These are phyloP conservation scores for Fragilariopsis cylindrus DNA, from an alignment of 108 stramenopile species.

Conservation along the genomic window DNA sequence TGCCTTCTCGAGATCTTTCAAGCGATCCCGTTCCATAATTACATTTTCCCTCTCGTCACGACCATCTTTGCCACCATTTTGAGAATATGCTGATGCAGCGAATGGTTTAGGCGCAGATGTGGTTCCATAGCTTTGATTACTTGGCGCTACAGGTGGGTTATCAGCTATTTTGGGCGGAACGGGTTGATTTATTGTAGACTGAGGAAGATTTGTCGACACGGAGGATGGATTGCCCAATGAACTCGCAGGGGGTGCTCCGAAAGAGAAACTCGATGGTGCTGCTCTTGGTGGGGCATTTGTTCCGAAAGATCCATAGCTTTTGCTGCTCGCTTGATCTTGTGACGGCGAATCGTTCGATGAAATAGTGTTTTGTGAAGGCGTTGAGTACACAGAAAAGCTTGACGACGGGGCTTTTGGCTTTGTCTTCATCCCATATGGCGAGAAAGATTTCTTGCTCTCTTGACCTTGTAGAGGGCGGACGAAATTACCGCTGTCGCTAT, in stretches of 20 bases:
- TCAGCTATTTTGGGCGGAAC: no score
- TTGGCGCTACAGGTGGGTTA: no score
- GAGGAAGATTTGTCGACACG: no score
- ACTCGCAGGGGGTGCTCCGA: neutral
- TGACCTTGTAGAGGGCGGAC: neutral
- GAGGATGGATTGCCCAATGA: neutral
- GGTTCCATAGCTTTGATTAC: neutral
- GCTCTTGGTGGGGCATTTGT: neutral
- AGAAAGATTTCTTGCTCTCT: neutral
- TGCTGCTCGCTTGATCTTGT: neutral
- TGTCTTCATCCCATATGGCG: neutral
- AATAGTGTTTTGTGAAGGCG: neutral
- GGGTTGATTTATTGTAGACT: no score
- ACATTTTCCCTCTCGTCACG: neutral
- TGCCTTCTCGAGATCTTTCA: neutral
- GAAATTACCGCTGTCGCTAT: no score
- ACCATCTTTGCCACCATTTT: neutral
- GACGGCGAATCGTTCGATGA: neutral
- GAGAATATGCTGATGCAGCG: neutral
- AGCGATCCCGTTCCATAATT: neutral
- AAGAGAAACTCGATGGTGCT: neutral
- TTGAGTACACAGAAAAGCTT: neutral
- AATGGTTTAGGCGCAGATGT: neutral
- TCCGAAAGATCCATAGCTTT: neutral
- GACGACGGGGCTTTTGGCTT: neutral